Evolutionary conservation across 192 early-diverging fungal genomes (phyloP), one percentile per base, ranked within the genome.

Genomic region (Gonapodya sp.): DNA sequence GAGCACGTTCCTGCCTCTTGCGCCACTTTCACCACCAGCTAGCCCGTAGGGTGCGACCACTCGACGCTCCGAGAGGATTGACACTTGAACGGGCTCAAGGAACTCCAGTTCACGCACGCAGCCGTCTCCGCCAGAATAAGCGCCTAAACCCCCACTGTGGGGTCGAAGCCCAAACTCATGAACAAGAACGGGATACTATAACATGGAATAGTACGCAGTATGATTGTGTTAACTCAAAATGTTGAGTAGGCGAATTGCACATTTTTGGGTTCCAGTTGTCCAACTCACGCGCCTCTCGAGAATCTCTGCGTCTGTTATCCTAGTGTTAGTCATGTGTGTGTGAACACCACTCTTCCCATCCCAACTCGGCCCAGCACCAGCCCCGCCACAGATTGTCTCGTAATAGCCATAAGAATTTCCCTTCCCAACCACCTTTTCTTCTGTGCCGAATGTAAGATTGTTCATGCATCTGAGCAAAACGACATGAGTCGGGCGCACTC

Each of bases 251-350:
- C 2, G 35, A 35, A 35, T 75, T 35, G 34, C 34, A 73, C 1
- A 73, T 73, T 73, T 33, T 33, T 33, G 1, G 34, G 34, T 73
- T 33, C 1, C 1, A 73, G 32, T 73, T 0, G 73, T 73, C 1
- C 31, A 0, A 36, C 1, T 46, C 24, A 64, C 46, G 36, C 95
- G 87, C 36, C 94, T 89, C 84, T 97, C 96, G 32, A 98, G 83
- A 75, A 97, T 96, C 86, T 97, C 97, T 0, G 96, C 96, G 85
- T 99, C 97, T 0, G 97, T 99, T 82, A 97, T 98, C 31, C 96
- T 89, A 0, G 97, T 99, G 83, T 99, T 99, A 35, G 97, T 99
- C 96, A 97, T 96, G 83, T 97, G 95, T 32, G 86, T 88, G 82
- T 91, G 89, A 1, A 89, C 87, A 30, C 87, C 89, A 80, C 92